Base-by-base conservation (phyloP, 768 basidiomycete species). In the Suillus fuscotomentosus region DNA sequence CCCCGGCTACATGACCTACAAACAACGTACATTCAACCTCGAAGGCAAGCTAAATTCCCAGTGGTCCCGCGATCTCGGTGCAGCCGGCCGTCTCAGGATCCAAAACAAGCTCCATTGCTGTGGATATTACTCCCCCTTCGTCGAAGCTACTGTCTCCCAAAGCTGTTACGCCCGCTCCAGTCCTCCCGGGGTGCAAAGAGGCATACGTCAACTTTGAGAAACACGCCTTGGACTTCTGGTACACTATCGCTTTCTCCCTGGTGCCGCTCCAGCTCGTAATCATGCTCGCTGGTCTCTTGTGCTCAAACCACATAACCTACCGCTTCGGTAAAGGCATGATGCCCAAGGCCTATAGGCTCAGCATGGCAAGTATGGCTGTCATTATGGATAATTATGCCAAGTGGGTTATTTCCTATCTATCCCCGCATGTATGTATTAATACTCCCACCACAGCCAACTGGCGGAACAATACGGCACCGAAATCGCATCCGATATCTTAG, bases 301-400 rank as follows among this genome's bases (percentile, higher is more conserved):
- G 89, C 73, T 88, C 88, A 27, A 93, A 92, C 76, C 92, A 94
- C 68, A 87, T 94, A 73, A 94, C 91, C 24, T 93, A 92, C 73
- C 83, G 92, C 60, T 94, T 94, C 74, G 91, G 91, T 11, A 94
- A 93, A 79, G 92, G 92, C 39, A 59, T 59, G 56, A 59, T 59
- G 56, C 56, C 56, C 63, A 90, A 91, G 80, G 86, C 88, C 15
- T 94, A 94, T 75, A 81, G 91, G 42, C 80, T 94, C 53, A 88
- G 87, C 77, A 78, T 85, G 81, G 83, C 82, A 64, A 88, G 84
- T 65, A 90, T 93, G 88, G 89, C 88, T 3, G 82, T 90, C 60
- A 91, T 94, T 73, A 88, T 93, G 89, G 92, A 94, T 67, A 88
- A 89, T 64, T 93, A 92, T 72, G 90, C 90, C 22, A 88, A 81